Evolutionary conservation across 139 green algal genomes (phyloP).

Genomic region (Tetradesmus obliquus): DNA sequence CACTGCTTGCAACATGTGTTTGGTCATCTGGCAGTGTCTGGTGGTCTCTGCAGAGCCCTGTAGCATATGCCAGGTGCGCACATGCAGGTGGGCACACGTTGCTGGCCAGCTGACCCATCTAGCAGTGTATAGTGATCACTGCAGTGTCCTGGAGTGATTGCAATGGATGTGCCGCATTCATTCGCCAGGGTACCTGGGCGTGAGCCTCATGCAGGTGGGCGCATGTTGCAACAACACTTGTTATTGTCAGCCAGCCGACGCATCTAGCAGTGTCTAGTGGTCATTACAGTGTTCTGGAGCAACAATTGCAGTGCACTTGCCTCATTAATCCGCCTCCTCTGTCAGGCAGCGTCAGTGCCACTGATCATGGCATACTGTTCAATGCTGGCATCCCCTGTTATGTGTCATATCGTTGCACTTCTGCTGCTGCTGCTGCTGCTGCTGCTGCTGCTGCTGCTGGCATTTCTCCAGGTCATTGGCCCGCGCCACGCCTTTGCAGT

Average conservation of each 20-base stretch:
- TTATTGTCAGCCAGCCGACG: background rate
- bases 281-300: background rate
- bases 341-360: too few relatives aligned
- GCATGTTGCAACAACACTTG: background rate
- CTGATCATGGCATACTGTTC: too few relatives aligned
- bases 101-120: too few relatives aligned
- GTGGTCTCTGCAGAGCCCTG: background rate
- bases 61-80: background rate
- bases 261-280: background rate
- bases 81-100: background rate
- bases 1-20: background rate
- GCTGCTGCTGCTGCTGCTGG: too few relatives aligned
- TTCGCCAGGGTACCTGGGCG: constrained; percentile 28
- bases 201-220: constrained; percentile 36
- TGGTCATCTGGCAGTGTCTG: background rate
- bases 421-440: too few relatives aligned
- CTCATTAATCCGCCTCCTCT: background rate
- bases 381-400: too few relatives aligned
- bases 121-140: too few relatives aligned
- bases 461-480: constrained; percentile 38
- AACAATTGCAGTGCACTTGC: too few relatives aligned
- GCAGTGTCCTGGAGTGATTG: too few relatives aligned
- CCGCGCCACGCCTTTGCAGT: constrained; percentile 52
- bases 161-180: too few relatives aligned
- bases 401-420: too few relatives aligned